Percentiles rank a stretch among this genome's conserved stretches.
Conservation (phyloP, 176 grass and related monocot species). For the Carex pumila region DNA sequence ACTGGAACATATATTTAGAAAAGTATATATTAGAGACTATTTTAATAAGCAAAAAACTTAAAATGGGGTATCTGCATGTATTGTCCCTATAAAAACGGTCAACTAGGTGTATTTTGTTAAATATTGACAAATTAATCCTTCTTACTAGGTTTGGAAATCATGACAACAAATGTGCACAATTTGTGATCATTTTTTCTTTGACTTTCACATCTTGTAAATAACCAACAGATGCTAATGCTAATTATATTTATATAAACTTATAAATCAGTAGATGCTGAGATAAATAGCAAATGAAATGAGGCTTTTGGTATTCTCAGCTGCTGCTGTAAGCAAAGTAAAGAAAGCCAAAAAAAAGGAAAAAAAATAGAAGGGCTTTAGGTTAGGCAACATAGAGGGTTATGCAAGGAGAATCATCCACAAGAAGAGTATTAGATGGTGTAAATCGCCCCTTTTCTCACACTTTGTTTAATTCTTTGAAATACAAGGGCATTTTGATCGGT, state of each 20-base stretch:
- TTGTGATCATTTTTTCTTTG: too few species aligned
- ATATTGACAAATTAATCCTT: too few species aligned
- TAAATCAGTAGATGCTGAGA: neutral
- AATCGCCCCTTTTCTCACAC: slow-evolving; percentile 63
- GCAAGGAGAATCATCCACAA: slow-evolving; percentile 77
- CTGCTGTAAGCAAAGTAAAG: neutral
- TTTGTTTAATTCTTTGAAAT: slow-evolving; percentile 71
- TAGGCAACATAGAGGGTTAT: slow-evolving; percentile 53
- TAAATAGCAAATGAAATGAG: neutral
- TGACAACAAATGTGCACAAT: too few species aligned
- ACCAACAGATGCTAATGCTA: neutral
- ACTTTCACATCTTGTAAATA: too few species aligned
- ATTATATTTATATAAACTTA: neutral
- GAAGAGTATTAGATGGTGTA: slow-evolving; percentile 64
- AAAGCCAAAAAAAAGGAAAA: neutral
- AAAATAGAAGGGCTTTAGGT: neutral
- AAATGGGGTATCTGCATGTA: neutral
- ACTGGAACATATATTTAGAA: slow-evolving; percentile 30
- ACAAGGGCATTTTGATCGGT: slow-evolving; percentile 67
- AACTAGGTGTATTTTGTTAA: neutral
- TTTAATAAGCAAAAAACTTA: neutral
- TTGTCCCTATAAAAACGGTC: neutral
- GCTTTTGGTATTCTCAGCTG: neutral
- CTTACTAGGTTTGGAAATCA: too few species aligned
- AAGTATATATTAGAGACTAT: neutral